Percentiles rank a stretch among this genome's conserved stretches.
These are phyloP conservation scores for Teunomyces lycoperdinae DNA, from an alignment of 805 yeast genomes.

Conservation along the genomic window DNA sequence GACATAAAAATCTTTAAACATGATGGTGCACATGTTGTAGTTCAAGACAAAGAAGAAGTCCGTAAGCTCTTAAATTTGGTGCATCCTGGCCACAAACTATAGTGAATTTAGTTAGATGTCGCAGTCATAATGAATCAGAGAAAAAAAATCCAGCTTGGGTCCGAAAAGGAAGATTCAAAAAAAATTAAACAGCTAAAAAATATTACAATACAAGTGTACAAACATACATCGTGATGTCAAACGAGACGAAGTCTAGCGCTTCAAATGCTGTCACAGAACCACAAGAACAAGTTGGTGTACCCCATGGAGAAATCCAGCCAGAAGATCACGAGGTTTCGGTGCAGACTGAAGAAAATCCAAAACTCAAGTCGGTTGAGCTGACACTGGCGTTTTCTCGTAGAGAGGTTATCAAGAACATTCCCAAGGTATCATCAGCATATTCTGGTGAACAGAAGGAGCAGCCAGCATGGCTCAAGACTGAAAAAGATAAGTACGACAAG, in stretches of 20 bases:
- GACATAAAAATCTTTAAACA: slow-evolving; percentile 19
- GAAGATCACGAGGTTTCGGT: neutral
- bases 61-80: neutral
- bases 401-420: slow-evolving; percentile 8
- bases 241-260: neutral
- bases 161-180: too few relatives aligned
- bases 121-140: neutral
- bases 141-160: neutral
- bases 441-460: slow-evolving; percentile 20
- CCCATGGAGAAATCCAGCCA: neutral
- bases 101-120: neutral
- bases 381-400: slow-evolving; percentile 21
- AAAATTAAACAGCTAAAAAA: too few relatives aligned
- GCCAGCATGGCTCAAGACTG: slow-evolving; percentile 41
- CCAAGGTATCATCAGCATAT: slow-evolving; percentile 13
- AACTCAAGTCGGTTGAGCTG: neutral
- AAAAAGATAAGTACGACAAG: slow-evolving; percentile 36
- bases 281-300: neutral
- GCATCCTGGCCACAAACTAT: neutral
- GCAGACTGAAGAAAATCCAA: neutral
- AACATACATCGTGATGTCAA: neutral
- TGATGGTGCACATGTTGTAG: slow-evolving; percentile 35
- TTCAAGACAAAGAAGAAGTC: slow-evolving; percentile 23
- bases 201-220: too few relatives aligned
- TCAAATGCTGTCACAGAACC: neutral